phyloP scores from a whole-genome alignment of 108 stramenopile genomes.

The Stephanodiscus minutulus region DNA sequence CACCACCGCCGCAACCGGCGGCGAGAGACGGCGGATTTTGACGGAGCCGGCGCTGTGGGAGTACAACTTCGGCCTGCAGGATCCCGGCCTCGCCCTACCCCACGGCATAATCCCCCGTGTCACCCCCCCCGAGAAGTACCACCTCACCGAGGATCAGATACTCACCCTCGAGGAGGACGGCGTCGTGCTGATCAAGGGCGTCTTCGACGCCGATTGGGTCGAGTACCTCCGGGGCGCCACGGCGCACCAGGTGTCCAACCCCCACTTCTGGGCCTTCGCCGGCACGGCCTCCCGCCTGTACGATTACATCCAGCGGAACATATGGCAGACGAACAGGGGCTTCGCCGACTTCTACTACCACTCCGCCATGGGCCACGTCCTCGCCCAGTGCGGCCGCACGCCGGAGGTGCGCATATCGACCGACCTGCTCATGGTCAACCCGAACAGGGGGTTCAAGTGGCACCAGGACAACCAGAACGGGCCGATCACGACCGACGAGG shows the following conservation, averaged over 20 bases:
- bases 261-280: constrained; percentile 93
- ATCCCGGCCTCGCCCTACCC: constrained; percentile 71
- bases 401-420: constrained; percentile 87
- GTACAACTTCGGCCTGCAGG: constrained; percentile 92
- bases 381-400: constrained; percentile 82
- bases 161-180: constrained; percentile 83
- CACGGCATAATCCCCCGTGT: constrained; percentile 71
- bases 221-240: constrained; percentile 83
- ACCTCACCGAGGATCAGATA: constrained; percentile 76
- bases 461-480: constrained; percentile 96
- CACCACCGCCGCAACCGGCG: neutral
- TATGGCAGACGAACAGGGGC: constrained; percentile 91
- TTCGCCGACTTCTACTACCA: constrained; percentile 92
- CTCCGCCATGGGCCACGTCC: constrained; percentile 84
- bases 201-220: constrained; percentile 88
- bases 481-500: constrained; percentile 86
- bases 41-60: constrained; percentile 87
- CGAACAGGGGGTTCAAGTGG: constrained; percentile 96
- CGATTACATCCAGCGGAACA: constrained; percentile 93
- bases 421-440: constrained; percentile 93
- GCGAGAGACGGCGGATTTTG: constrained; percentile 66
- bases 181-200: constrained; percentile 81
- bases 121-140: constrained; percentile 68
- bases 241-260: constrained; percentile 72
- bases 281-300: constrained; percentile 91